These are phyloP conservation scores for Cyberlindnera nakhonratchasimensis DNA, from an alignment of 805 yeast genomes.

Conservation along the genomic window DNA sequence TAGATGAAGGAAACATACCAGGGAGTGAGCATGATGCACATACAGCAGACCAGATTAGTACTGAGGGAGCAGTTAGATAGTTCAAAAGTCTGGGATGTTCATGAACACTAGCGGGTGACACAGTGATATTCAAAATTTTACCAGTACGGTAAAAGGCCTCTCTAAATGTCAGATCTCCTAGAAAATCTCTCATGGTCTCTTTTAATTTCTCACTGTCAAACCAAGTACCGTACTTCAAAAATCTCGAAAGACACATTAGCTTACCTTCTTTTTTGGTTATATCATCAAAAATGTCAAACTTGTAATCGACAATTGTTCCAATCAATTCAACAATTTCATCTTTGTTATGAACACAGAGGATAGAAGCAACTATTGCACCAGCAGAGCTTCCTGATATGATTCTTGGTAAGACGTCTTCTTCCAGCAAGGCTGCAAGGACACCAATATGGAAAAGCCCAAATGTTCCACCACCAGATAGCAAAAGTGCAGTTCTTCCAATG, in stretches of 20 bases:
- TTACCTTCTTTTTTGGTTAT: constrained; percentile 38
- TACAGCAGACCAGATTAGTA: constrained; percentile 81
- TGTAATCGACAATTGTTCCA: constrained; percentile 39
- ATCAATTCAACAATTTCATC: constrained; percentile 63
- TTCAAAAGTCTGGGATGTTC: constrained; percentile 87
- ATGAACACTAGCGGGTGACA: constrained; percentile 84
- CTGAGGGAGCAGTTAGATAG: constrained; percentile 77
- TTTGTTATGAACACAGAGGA: constrained; percentile 75
- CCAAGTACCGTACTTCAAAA: constrained; percentile 85
- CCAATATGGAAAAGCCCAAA: constrained; percentile 94
- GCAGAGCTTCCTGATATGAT: constrained; percentile 94
- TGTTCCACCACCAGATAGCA: constrained; percentile 95
- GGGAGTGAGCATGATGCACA: constrained; percentile 96
- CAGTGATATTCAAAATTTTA: constrained; percentile 87
- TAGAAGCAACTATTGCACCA: constrained; percentile 91
- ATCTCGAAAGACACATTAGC: constrained; percentile 48
- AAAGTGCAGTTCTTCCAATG: constrained; percentile 90
- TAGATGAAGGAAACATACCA: constrained; percentile 81
- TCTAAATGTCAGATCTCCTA: constrained; percentile 89
- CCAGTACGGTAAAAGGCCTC: constrained; percentile 96
- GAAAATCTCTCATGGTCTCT: constrained; percentile 67
- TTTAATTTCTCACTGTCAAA: constrained; percentile 73
- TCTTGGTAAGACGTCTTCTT: constrained; percentile 72
- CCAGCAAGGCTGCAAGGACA: constrained; percentile 74
- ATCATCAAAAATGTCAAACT: constrained; percentile 49